A percentile compares a stretch with the other conserved stretches of the same genome.
Conservation (phyloP, 179 eudicot species). For the Silene vulgaris region DNA sequence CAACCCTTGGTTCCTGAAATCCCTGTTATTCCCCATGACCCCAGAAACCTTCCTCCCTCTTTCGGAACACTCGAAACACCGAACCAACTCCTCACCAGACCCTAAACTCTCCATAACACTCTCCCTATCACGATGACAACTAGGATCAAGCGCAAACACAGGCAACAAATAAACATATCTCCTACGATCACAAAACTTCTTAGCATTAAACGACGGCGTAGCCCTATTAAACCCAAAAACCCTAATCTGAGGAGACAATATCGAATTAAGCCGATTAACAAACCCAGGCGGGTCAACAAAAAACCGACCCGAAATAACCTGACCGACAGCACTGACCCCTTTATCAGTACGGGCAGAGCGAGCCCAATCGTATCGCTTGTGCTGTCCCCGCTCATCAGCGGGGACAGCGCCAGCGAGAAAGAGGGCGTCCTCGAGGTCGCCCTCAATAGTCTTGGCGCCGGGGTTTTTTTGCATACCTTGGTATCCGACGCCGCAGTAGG, state of each 20-base stretch:
- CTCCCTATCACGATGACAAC: slow-evolving; percentile 72
- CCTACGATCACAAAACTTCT: slow-evolving; percentile 76
- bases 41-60: slow-evolving; percentile 81
- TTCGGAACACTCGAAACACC: slow-evolving; percentile 77
- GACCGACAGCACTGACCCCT: slow-evolving; percentile 85
- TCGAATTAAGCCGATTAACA: slow-evolving; percentile 47
- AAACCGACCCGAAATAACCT: slow-evolving; percentile 86
- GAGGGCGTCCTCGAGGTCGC: slow-evolving; percentile 87
- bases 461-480: slow-evolving; percentile 97
- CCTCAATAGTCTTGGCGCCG: slow-evolving; percentile 94
- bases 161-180: slow-evolving; percentile 84
- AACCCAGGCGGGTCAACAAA: slow-evolving; percentile 81
- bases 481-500: slow-evolving; percentile 90
- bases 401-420: slow-evolving; percentile 67
- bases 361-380: slow-evolving; percentile 65
- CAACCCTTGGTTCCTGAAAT: too few species aligned
- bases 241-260: slow-evolving; percentile 53
- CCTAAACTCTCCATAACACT: slow-evolving; percentile 79
- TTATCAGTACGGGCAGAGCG: slow-evolving; percentile 90
- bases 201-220: slow-evolving; percentile 51
- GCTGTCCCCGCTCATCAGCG: slow-evolving; percentile 50
- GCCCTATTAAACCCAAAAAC: slow-evolving; percentile 71
- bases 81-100: slow-evolving; percentile 60
- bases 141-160: slow-evolving; percentile 73
- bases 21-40: slow-evolving; percentile 34